Conservation (phyloP, 2,329 filamentous ascomycete species). For the Penicillium sp. region DNA sequence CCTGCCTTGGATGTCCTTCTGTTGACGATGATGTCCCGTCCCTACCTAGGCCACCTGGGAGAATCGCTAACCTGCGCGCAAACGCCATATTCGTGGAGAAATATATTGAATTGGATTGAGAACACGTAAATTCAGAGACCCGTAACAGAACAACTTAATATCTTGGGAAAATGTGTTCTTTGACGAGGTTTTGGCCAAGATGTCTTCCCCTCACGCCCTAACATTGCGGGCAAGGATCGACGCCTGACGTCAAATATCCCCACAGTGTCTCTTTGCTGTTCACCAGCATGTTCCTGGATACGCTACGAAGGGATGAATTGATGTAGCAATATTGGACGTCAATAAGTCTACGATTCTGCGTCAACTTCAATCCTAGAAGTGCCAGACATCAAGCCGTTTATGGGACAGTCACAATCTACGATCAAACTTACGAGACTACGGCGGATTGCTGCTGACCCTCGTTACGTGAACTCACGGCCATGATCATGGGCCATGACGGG, state of each 20-base stretch:
- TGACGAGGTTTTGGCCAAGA: not conserved
- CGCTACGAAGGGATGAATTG: not conserved
- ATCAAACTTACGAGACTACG: not conserved
- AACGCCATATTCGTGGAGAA: constrained; percentile 35
- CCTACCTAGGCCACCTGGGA: constrained; percentile 50
- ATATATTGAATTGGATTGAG: no score
- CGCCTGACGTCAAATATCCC: constrained; percentile 8
- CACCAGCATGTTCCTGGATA: not conserved
- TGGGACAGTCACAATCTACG: not conserved
- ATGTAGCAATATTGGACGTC: no score
- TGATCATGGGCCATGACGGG: not conserved
- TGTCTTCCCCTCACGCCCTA: not conserved
- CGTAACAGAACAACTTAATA: no score
- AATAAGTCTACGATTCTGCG: not conserved
- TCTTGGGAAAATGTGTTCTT: no score
- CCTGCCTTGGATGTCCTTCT: constrained; percentile 21
- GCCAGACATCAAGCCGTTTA: no score
- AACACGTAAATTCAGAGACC: no score
- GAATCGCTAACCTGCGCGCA: constrained; percentile 46
- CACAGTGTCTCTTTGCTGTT: not conserved
- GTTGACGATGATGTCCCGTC: not conserved
- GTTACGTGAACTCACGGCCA: no score
- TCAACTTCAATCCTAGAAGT: not conserved
- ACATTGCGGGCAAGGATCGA: constrained; percentile 7
- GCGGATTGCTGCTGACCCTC: not conserved